Evolutionary conservation across 176 grass and related monocot genomes (phyloP), one percentile per base, ranked within the genome.

Genomic region (Cenchrus fungigraminus): DNA sequence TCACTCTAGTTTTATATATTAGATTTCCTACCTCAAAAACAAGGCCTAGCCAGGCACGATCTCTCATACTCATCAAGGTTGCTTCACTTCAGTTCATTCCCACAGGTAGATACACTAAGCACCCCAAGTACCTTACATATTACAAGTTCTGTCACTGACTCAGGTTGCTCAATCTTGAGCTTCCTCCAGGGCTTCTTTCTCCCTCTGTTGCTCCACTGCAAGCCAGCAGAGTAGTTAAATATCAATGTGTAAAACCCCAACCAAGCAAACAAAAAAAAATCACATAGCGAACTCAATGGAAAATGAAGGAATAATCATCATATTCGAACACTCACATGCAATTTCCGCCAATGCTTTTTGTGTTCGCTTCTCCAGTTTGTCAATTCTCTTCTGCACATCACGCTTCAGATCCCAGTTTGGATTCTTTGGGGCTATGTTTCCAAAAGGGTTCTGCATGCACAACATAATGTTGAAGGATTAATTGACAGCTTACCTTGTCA

Each of bases 371-470:
- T 95, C 95, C 20, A 98, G 85, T 78, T 98, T 98, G 72, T 98
- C 95, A 8, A 89, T 88, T 79, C 84, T 95, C 89, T 98, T 95
- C 78, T 95, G 95, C 51, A 98, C 93, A 42, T 95, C 91, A 53
- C 95, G 86, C 65, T 94, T 88, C 69, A 98, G 85, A 75, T 98
- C 95, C 93, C 93, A 98, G 68, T 98, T 98, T 16, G 95, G 95
- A 85, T 98, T 98, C 89, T 98, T 98, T 87, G 95, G 95, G 20
- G 95, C 95, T 61, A 98, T 98, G 81, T 95, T 98, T 53, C 92
- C 78, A 51, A 98, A 98, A 15, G 91, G 93, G 50, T 98, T 89
- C 93, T 98, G 89, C 42, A 77, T 40, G 12, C 43, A 78, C 3
- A 74, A 34, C 17, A 76, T 50, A 82, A 74, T 44, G 25, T 68